Conservation (phyloP, 257 asterid species). For the Capsicum pubescens region DNA sequence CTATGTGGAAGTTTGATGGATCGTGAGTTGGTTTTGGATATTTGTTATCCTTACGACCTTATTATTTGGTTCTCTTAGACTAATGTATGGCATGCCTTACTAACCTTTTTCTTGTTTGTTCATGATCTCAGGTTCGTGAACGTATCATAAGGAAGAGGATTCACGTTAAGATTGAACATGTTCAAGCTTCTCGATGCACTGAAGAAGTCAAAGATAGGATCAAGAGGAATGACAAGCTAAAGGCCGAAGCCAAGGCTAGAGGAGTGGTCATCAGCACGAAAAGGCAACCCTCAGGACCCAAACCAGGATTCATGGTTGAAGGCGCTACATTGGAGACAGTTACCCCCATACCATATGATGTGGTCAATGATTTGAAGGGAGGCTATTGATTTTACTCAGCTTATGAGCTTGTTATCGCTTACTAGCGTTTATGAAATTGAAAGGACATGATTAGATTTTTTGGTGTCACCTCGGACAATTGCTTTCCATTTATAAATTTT, state of each 20-base stretch:
- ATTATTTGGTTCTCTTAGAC: neutral
- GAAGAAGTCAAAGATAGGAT: constrained; percentile 64
- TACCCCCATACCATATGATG: constrained; percentile 73
- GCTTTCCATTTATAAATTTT: neutral
- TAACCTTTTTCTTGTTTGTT: neutral
- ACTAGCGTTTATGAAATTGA: neutral
- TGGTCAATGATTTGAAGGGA: constrained; percentile 34
- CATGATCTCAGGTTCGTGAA: constrained; percentile 23
- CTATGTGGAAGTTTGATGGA: neutral
- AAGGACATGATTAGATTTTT: neutral
- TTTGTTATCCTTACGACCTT: neutral
- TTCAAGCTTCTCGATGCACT: constrained; percentile 69
- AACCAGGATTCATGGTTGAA: constrained; percentile 82
- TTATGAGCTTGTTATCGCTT: neutral
- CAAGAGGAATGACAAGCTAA: constrained; percentile 62
- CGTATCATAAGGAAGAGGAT: constrained; percentile 57
- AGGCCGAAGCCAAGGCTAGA: constrained; percentile 71
- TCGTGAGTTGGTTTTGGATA: neutral
- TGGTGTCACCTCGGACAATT: constrained; percentile 7
- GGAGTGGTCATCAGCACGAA: constrained; percentile 77
- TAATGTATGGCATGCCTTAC: neutral
- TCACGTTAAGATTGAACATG: constrained; percentile 79
- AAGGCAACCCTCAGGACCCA: constrained; percentile 87
- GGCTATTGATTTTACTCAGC: constrained; percentile 24
- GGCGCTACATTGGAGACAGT: constrained; percentile 80